A percentile compares a stretch with the other conserved stretches of the same genome.
Evolutionary conservation across 768 basidiomycete genomes (phyloP).

Genomic region (Botryobasidium botryosum): DNA sequence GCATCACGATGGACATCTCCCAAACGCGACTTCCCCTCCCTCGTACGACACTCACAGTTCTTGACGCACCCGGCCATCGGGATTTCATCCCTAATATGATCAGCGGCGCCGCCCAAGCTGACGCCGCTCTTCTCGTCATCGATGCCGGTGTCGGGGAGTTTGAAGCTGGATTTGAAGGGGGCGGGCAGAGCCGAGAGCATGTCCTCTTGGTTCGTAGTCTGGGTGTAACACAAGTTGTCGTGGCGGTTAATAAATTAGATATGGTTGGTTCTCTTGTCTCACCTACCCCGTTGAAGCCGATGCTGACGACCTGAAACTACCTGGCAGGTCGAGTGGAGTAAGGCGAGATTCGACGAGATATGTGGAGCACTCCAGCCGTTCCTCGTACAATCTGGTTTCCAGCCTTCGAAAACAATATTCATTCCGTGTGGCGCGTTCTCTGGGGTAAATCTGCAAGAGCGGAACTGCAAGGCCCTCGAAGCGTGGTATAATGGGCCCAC

Average conservation of each 20-base stretch:
- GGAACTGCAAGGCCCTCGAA: constrained; percentile 31
- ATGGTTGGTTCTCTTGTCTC: constrained; percentile 49
- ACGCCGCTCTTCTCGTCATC: constrained; percentile 84
- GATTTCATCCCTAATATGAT: constrained; percentile 99
- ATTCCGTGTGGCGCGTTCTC: constrained; percentile 82
- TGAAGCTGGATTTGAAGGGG: constrained; percentile 85
- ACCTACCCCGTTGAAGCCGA: too few relatives aligned
- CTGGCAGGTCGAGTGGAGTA: constrained; percentile 81
- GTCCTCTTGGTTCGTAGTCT: constrained; percentile 79
- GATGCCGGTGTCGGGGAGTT: constrained; percentile 86
- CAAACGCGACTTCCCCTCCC: constrained; percentile 59
- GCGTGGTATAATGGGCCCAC: constrained; percentile 81
- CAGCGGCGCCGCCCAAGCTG: constrained; percentile 92
- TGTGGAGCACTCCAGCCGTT: constrained; percentile 57
- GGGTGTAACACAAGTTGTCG: constrained; percentile 78
- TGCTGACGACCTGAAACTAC: too few relatives aligned
- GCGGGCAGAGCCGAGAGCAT: constrained; percentile 93
- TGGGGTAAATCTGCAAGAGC: constrained; percentile 62
- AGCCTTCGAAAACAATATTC: constrained; percentile 58
- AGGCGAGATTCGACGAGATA: constrained; percentile 74
- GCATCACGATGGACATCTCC: constrained; percentile 96
- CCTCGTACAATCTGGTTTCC: constrained; percentile 76
- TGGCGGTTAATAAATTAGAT: constrained; percentile 93
- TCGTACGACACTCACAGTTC: constrained; percentile 69
- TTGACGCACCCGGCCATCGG: constrained; percentile 93